phyloP scores from a whole-genome alignment of 495 filamentous ascomycete genomes.

The Eremomyces bilateralis region DNA sequence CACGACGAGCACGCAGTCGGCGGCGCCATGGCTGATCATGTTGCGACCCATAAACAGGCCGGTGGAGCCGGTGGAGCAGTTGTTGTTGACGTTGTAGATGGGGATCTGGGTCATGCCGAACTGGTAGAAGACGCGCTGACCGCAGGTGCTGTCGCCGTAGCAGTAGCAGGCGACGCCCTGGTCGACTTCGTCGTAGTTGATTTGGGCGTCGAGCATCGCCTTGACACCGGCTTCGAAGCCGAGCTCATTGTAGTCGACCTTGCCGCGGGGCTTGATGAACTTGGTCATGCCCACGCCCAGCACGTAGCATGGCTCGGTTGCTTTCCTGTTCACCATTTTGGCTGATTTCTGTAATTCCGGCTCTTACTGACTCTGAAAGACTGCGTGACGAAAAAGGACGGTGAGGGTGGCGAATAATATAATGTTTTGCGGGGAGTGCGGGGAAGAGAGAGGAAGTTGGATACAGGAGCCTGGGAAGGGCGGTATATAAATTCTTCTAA shows the following conservation, averaged over 20 bases:
- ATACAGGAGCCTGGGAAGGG: too few relatives aligned
- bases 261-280: slow-evolving; percentile 93
- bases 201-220: slow-evolving; percentile 82
- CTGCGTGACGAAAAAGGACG: too few relatives aligned
- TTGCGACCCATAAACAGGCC: slow-evolving; percentile 69
- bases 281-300: slow-evolving; percentile 97
- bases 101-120: slow-evolving; percentile 94
- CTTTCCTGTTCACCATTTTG: slow-evolving; percentile 21
- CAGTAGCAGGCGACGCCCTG: slow-evolving; percentile 94
- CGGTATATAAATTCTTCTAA: too few relatives aligned
- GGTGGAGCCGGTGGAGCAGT: slow-evolving; percentile 83
- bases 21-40: slow-evolving; percentile 55
- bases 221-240: slow-evolving; percentile 93
- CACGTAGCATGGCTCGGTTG: slow-evolving; percentile 48
- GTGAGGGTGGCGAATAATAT: too few relatives aligned
- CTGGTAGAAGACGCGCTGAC: slow-evolving; percentile 96
- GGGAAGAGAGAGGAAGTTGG: too few relatives aligned
- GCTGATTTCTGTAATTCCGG: slow-evolving; percentile 1
- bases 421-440: too few relatives aligned
- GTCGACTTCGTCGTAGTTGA: slow-evolving; percentile 93
- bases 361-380: too few relatives aligned
- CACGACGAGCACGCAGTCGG: slow-evolving; percentile 72
- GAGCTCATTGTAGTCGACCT: slow-evolving; percentile 72
- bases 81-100: slow-evolving; percentile 96
- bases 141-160: slow-evolving; percentile 87